Base-by-base conservation (phyloP, 2,329 filamentous ascomycete species). In the Aspergillus calidoustus region DNA sequence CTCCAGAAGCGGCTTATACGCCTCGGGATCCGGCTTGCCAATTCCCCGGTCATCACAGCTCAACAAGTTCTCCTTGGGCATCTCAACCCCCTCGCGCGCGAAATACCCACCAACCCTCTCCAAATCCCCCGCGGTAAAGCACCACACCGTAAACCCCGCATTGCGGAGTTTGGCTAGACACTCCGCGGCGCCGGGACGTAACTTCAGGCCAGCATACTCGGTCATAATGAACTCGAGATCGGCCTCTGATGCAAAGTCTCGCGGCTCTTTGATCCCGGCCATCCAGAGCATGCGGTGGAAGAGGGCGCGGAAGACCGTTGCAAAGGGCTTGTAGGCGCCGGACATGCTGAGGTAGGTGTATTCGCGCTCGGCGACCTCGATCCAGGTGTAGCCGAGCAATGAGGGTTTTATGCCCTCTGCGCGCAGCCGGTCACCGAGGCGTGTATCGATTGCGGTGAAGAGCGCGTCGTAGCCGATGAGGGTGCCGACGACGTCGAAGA, bases 211-310 rank as follows among this genome's bases (percentile, higher is more conserved):
- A 5, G 63, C 52, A 55, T 81, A 81, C 5, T 74, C 72, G 7
- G 69, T 62, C 61, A 80, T 71, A 17, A 77, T 72, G 8, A 69
- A 71, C 31, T 74, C 72, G 1, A 77, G 72, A 54, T 82, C 79
- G 4, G 75, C 76, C 0, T 78, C 69, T 0, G 72, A 75, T 0
- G 77, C 77, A 38, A 80, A 70, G 1, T 61, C 54, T 1, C 77
- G 71, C 1, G 80, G 79, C 23, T 79, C 71, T 3, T 66, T 17
- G 43, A 82, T 72, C 5, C 79, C 80, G 2, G 74, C 68, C 60
- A 79, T 74, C 62, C 71, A 72, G 49, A 82, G 69, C 1, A 76
- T 76, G n/a, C 80, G 78, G 63, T 79, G 81, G 71, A 82, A 82
- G 5, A 81, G 62, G 0, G 72, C 68, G 17, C 70, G 68, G 56